These are phyloP conservation scores for Ophiostoma montium DNA, from an alignment of 2,329 filamentous ascomycete species.

Conservation along the genomic window DNA sequence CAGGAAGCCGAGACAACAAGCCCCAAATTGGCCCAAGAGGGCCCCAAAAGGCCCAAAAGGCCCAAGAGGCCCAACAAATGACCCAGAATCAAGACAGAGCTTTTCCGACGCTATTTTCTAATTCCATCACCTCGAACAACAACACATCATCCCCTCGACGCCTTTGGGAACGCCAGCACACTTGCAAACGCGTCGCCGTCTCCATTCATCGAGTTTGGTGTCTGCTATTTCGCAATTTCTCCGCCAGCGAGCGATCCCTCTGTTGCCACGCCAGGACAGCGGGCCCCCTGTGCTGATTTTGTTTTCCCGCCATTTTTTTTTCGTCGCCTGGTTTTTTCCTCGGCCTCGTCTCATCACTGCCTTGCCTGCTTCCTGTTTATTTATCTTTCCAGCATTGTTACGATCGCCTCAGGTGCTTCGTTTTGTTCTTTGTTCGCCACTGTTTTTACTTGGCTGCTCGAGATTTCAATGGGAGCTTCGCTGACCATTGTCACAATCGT, in stretches of 20 bases:
- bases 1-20: not conserved
- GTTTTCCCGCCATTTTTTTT: not conserved
- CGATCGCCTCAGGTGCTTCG: not conserved
- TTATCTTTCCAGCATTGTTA: not conserved
- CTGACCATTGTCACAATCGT: not conserved
- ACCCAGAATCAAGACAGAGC: not conserved
- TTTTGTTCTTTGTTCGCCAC: not conserved
- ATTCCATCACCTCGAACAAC: not conserved
- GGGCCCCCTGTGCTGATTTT: not conserved
- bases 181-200: not conserved
- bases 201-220: not conserved
- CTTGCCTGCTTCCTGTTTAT: not conserved
- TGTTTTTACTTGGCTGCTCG: not conserved
- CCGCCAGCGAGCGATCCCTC: not conserved
- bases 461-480: not conserved
- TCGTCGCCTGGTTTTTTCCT: not conserved
- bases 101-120: not conserved
- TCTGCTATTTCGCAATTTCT: not conserved
- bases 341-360: not conserved
- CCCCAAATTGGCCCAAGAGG: too few species aligned
- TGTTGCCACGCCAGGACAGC: slow-evolving; percentile 1
- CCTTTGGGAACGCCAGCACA: not conserved
- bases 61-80: not conserved
- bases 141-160: not conserved
- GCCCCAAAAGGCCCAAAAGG: not conserved